These are phyloP conservation scores for Coniosporium tulheliwenetii DNA, from an alignment of 2,329 filamentous ascomycete genomes.

Conservation along the genomic window DNA sequence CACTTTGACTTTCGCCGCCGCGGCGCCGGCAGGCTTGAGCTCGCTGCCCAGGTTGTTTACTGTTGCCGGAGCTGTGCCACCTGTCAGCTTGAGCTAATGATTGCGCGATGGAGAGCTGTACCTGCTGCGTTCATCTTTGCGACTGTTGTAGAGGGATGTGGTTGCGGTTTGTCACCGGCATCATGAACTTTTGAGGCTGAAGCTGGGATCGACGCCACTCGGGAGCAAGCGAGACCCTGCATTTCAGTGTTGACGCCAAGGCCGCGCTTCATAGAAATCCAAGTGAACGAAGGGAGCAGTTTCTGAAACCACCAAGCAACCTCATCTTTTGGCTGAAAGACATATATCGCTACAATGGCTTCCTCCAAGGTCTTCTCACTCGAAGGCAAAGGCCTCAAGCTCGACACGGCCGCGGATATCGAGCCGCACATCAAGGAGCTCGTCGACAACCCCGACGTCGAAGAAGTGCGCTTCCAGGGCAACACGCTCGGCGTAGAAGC, in stretches of 20 bases:
- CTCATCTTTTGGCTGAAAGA: constrained; percentile 52
- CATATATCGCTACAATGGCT: constrained; percentile 19
- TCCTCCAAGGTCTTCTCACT: constrained; percentile 64
- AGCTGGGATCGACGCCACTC: too few relatives aligned
- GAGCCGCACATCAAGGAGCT: constrained; percentile 70
- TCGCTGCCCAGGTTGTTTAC: constrained; percentile 29
- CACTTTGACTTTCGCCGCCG: constrained; percentile 29
- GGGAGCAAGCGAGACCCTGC: too few relatives aligned
- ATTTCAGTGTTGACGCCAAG: too few relatives aligned
- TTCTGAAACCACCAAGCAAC: constrained; percentile 6
- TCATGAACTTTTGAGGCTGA: too few relatives aligned
- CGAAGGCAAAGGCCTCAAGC: constrained; percentile 82
- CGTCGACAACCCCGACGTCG: constrained; percentile 54
- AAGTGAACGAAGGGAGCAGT: too few relatives aligned
- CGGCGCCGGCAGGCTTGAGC: constrained; percentile 23
- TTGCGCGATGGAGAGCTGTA: too few relatives aligned
- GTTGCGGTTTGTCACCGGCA: too few relatives aligned
- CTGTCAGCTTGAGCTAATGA: neutral
- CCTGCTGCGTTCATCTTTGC: too few relatives aligned
- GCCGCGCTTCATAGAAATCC: too few relatives aligned
- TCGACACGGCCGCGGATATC: constrained; percentile 76
- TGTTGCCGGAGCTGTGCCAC: constrained; percentile 5
- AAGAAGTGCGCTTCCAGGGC: constrained; percentile 73
- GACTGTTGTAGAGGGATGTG: too few relatives aligned
- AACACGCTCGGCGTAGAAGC: constrained; percentile 89